phyloP scores from a whole-genome alignment of 139 green algal genomes.

The Chlamydomonas schloesseri region DNA sequence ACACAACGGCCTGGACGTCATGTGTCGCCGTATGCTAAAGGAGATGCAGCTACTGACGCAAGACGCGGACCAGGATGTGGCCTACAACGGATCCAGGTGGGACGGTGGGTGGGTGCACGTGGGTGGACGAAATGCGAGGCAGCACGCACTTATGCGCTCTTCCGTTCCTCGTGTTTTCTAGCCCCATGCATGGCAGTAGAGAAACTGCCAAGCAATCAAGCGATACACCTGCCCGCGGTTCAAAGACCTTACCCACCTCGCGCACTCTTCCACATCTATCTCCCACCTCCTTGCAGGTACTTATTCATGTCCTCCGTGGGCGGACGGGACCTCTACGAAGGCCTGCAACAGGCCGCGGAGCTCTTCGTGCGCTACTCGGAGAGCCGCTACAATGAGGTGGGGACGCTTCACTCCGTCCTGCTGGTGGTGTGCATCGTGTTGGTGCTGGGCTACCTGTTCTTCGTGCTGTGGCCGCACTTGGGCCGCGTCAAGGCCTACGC shows the following conservation, averaged over 20 bases:
- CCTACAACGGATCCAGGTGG: conserved; percentile 21
- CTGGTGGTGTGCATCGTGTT: background rate
- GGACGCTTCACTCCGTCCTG: background rate
- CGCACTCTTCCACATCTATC: too few species aligned
- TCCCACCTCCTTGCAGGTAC: conserved; percentile 10
- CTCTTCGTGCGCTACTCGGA: conserved; percentile 34
- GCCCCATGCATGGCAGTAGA: too few species aligned
- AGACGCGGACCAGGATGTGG: conserved; percentile 19
- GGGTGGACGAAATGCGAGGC: too few species aligned
- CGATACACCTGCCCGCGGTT: too few species aligned
- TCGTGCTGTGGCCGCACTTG: background rate
- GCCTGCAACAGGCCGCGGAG: conserved; percentile 34
- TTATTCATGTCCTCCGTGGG: conserved; percentile 33
- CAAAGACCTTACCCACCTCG: too few species aligned
- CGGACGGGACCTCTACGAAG: conserved; percentile 43
- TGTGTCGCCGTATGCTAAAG: conserved; percentile 29
- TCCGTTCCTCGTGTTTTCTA: too few species aligned
- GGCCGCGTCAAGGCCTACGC: background rate
- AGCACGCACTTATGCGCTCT: too few species aligned
- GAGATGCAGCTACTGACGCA: conserved; percentile 38
- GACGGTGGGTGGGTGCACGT: too few species aligned
- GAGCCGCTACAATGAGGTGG: background rate
- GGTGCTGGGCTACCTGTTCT: background rate
- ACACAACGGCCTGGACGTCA: conserved; percentile 44
- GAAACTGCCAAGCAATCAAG: too few species aligned